Base-by-base conservation (phyloP, 352 stramenopile genomes). In the Pythium periplocum region DNA sequence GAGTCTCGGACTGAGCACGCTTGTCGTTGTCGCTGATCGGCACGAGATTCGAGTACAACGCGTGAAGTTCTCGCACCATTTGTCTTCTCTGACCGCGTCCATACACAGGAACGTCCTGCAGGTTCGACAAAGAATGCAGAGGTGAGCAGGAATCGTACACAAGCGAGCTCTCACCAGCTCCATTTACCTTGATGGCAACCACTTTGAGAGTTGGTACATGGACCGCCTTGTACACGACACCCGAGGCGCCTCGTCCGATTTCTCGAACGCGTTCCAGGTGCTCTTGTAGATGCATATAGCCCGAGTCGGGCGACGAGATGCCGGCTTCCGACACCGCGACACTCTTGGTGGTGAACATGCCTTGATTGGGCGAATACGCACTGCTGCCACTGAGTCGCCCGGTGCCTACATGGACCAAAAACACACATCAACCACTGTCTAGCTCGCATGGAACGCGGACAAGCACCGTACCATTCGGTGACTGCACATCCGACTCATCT, bases 141-240 rank as follows among this genome's bases (percentile, higher is more conserved):
- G 17, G 17, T 26, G 17, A 26, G 17, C 17, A 26, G 17, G 17
- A 26, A 26, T 26, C 17, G 17, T 26, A 26, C 17, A 26, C 17
- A 26, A 26, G 17, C 17, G 17, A 26, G 17, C 17, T 26, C 17
- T 26, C 17, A 26, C 17, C 17, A 26, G 17, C 17, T 26, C 17
- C 17, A 26, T 26, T 26, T 59, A 91, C 81, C 80, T 97, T 96
- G 36, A 96, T 74, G 11, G 88, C 88, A 3, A 97, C 86, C 1
- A 97, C 75, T 72, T 93, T 96, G 10, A 96, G 58, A 3, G 81
- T 93, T 7, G 89, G 88, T 12, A 96, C 86, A 57, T 97, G 87
- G n/a, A 97, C 86, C 4, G 85, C 84, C 50, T 96, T 92, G 55
- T 93, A 90, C 6, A 97, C 90, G 4, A 92, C 72, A 10, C 88